phyloP scores from a whole-genome alignment of 139 green algal species.

The Coccomyxa sp. region DNA sequence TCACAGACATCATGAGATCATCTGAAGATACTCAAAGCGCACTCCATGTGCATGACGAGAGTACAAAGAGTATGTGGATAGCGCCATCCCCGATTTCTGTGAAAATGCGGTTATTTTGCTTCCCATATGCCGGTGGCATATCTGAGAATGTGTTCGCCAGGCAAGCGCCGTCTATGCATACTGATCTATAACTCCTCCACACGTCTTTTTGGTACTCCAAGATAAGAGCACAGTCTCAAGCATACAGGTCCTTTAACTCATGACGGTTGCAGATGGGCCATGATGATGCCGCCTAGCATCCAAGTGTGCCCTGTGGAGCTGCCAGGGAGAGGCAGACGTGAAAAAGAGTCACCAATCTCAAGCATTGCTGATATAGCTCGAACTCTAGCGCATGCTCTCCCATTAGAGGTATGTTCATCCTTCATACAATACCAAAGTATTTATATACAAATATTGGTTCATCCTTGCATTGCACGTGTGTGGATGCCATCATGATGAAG shows the following conservation, averaged over 20 bases:
- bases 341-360: slow-evolving; percentile 8
- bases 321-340: slow-evolving; percentile 28
- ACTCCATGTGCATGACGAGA: no score
- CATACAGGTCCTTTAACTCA: no score
- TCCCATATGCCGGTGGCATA: slow-evolving; percentile 42
- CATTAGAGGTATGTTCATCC: slow-evolving; percentile 14
- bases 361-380: slow-evolving; percentile 14
- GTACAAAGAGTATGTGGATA: no score
- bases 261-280: slow-evolving; percentile 21
- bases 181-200: no score
- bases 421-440: no score
- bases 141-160: slow-evolving; percentile 41
- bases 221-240: neutral
- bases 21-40: neutral
- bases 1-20: slow-evolving; percentile 7
- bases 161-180: no score
- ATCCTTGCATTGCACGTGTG: neutral
- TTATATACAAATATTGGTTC: neutral
- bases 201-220: no score
- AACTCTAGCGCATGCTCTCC: slow-evolving; percentile 20
- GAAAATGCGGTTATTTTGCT: slow-evolving; percentile 42
- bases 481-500: neutral
- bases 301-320: slow-evolving; percentile 44
- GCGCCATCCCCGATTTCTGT: slow-evolving; percentile 16
- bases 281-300: slow-evolving; percentile 34